Conservation (phyloP, 1,284 basidiomycete genomes). For the Paramarasmius palmivorus region DNA sequence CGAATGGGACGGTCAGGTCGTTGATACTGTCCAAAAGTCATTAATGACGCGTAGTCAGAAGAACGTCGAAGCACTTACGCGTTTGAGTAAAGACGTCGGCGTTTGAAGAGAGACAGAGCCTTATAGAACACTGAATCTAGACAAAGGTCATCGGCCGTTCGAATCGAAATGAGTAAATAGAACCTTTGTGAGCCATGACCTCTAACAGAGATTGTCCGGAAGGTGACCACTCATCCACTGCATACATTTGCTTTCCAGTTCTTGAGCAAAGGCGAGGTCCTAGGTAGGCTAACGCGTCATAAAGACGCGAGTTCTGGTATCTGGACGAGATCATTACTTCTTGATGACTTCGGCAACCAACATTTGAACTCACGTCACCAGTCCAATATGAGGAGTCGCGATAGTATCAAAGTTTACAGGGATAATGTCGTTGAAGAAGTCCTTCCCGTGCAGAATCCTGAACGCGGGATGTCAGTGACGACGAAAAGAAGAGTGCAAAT, state of each 20-base stretch:
- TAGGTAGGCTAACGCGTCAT: conserved; percentile 36
- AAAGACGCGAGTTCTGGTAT: no score
- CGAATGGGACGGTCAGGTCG: no score
- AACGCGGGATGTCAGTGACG: not conserved
- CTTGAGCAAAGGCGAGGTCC: conserved; percentile 65
- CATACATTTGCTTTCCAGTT: conserved; percentile 69
- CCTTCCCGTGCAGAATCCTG: conserved; percentile 56
- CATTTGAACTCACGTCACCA: conserved; percentile 15
- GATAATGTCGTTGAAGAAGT: conserved; percentile 54
- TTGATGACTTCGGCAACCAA: no score
- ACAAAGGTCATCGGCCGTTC: conserved; percentile 17
- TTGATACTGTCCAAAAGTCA: not conserved
- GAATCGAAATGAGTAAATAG: conserved; percentile 20
- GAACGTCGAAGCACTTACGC: conserved; percentile 47
- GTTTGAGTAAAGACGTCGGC: conserved; percentile 83
- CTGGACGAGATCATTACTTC: no score
- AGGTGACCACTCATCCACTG: conserved; percentile 58
- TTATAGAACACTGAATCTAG: conserved; percentile 76
- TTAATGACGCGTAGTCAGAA: not conserved
- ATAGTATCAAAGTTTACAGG: conserved; percentile 70
- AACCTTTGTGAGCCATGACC: conserved; percentile 71
- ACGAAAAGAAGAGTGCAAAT: no score
- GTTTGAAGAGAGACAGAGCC: conserved; percentile 68
- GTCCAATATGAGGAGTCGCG: conserved; percentile 34
- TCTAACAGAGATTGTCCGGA: conserved; percentile 61